Conservation (phyloP, 768 basidiomycete genomes). For the Tricholoma hemisulphureum region DNA sequence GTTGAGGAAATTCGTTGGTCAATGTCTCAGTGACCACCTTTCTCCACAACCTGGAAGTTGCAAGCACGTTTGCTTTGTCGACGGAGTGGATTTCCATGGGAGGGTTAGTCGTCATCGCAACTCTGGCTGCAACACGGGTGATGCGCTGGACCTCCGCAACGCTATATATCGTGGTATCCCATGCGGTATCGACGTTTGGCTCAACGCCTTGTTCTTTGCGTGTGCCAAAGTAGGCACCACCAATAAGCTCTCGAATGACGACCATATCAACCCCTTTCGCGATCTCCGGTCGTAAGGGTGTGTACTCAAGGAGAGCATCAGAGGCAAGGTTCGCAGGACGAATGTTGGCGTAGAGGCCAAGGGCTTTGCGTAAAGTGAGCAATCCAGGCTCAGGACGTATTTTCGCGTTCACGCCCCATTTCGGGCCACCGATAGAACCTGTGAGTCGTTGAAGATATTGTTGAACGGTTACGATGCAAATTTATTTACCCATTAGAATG, state of each 20-base stretch:
- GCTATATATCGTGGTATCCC: conserved; percentile 93
- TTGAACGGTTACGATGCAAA: background rate
- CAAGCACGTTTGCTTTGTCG: conserved; percentile 99
- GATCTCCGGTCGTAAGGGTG: conserved; percentile 84
- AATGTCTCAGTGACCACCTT: conserved; percentile 88
- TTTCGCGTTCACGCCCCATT: conserved; percentile 90
- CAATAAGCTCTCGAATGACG: conserved; percentile 94
- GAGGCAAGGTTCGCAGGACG: conserved; percentile 95
- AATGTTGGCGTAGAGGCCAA: conserved; percentile 97
- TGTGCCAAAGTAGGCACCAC: conserved; percentile 92
- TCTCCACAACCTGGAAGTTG: conserved; percentile 91
- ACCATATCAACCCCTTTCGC: conserved; percentile 88
- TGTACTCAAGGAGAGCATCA: conserved; percentile 80
- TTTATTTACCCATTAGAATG: conserved; percentile 80
- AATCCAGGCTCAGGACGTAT: conserved; percentile 93
- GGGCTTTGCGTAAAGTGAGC: conserved; percentile 81
- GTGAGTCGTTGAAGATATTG: background rate
- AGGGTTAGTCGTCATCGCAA: conserved; percentile 79
- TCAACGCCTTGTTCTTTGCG: conserved; percentile 81
- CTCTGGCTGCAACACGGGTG: conserved; percentile 91
- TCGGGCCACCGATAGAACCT: conserved; percentile 99
- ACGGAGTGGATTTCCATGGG: conserved; percentile 89
- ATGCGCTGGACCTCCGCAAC: conserved; percentile 90
- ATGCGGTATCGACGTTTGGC: conserved; percentile 68
- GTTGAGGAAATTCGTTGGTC: conserved; percentile 81